These are phyloP conservation scores for Mycena indigotica DNA, from an alignment of 768 basidiomycete species.

Conservation along the genomic window DNA sequence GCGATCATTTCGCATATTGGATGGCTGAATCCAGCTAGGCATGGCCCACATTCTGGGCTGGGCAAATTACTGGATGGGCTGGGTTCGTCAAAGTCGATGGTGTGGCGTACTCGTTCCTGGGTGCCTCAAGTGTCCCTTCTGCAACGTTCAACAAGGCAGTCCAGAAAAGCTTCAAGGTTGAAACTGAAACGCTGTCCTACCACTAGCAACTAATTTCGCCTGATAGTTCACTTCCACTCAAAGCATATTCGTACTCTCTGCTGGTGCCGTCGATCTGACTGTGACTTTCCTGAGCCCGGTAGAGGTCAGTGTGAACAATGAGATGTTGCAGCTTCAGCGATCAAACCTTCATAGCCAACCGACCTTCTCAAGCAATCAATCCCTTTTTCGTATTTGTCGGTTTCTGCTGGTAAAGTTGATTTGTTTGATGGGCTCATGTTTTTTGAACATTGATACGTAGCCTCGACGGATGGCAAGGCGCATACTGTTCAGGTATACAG, in stretches of 20 bases:
- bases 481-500: constrained; percentile 60
- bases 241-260: constrained; percentile 60
- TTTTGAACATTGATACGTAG: constrained; percentile 39
- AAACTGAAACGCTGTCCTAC: background rate
- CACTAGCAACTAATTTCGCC: background rate
- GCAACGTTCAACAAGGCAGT: constrained; percentile 46
- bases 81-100: constrained; percentile 65
- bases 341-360: constrained; percentile 40
- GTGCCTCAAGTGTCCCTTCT: constrained; percentile 51
- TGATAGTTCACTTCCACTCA: constrained; percentile 68
- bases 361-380: constrained; percentile 65
- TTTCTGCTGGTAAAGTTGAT: constrained; percentile 28
- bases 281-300: constrained; percentile 69
- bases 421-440: too few species aligned
- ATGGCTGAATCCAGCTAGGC: constrained; percentile 21
- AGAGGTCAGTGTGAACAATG: constrained; percentile 55
- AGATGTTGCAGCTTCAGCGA: too few species aligned
- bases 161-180: constrained; percentile 51
- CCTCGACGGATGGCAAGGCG: constrained; percentile 47
- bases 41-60: constrained; percentile 73
- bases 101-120: constrained; percentile 56
- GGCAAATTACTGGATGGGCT: constrained; percentile 62
- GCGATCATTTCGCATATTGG: background rate
- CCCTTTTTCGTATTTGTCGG: constrained; percentile 60
- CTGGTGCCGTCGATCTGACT: constrained; percentile 64